Percentiles rank a stretch among this genome's conserved stretches.
These are phyloP conservation scores for Zea luxurians DNA, from an alignment of 176 grass and related monocot species.

Conservation along the genomic window DNA sequence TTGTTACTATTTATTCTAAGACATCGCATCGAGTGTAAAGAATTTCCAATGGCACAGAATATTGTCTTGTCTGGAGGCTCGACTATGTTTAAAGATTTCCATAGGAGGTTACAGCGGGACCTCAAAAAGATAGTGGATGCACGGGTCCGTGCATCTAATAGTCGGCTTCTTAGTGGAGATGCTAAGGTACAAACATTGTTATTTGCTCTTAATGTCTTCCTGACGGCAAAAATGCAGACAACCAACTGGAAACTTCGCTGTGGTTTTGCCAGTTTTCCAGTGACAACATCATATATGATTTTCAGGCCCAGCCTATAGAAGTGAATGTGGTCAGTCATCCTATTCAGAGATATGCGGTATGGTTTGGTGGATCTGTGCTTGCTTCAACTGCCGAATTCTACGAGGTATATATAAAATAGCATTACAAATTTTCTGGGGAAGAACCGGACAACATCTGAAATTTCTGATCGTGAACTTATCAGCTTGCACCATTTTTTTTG, in stretches of 20 bases:
- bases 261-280: background rate
- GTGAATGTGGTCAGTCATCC: conserved; percentile 94
- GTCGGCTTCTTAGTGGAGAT: conserved; percentile 59
- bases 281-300: conserved; percentile 25
- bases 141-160: conserved; percentile 58
- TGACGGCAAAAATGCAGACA: background rate
- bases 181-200: conserved; percentile 54
- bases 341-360: conserved; percentile 95
- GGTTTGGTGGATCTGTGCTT: conserved; percentile 99
- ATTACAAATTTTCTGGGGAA: background rate
- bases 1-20: background rate
- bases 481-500: background rate
- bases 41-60: conserved; percentile 62
- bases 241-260: conserved; percentile 3
- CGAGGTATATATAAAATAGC: conserved; percentile 50
- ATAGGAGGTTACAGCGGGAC: conserved; percentile 94
- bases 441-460: conserved; percentile 14
- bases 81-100: conserved; percentile 99
- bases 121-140: conserved; percentile 97
- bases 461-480: background rate
- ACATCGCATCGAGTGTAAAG: conserved; percentile 13
- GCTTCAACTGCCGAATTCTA: conserved; percentile 97
- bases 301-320: conserved; percentile 90
- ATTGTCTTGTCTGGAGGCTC: conserved; percentile 95
- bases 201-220: conserved; percentile 31